Base-by-base conservation (phyloP, 108 stramenopile species). In the Phaeodactylum tricornutum region DNA sequence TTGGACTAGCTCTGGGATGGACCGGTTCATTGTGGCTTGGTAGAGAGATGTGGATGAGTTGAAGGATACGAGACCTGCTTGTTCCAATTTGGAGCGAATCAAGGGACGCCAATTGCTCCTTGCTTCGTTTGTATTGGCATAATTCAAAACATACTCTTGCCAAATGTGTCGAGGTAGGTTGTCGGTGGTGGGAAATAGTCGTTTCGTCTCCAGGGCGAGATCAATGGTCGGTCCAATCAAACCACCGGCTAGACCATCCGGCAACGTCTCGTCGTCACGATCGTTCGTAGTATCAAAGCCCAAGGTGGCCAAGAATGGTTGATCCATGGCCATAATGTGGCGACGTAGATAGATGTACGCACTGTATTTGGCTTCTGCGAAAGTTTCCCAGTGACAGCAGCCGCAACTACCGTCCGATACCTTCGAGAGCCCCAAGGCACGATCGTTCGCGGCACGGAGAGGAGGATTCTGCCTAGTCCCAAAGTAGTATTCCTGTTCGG, bases 81-180 rank as follows among this genome's bases (percentile, higher is more conserved):
- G 43, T 27, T 69, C 55, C 47, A 88, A 36, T 0, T 62, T 66
- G 35, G 76, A 30, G 25, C 74, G 63, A 1, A 91, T 32, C 9
- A 88, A 63, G 15, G 81, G 77, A 37, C 87, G 64, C 81, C 81
- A 80, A 60, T 89, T 75, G 22, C 72, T 74, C 16, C 92, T 50
- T 7, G 81, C 77, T 62, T 93, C 92, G 57, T 89, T 93, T 2
- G 70, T 46, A 54, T 72, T 65, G 2, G 85, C 82, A 71, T 71
- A 93, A n/a, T 75, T 74, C 38, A 79, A 42, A 8, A 89, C 84
- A 56, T 87, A 89, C 47, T 93, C 83, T 29, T 67, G 42, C 37
- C 71, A 93, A n/a, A 85, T 68, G 9, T 66, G 50, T 38, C 56
- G 40, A 1, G 87, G 83, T 6, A 89, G 36, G 6, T 32, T 40